Base-by-base conservation (phyloP, 768 basidiomycete species). In the Tremella fuciformis region DNA sequence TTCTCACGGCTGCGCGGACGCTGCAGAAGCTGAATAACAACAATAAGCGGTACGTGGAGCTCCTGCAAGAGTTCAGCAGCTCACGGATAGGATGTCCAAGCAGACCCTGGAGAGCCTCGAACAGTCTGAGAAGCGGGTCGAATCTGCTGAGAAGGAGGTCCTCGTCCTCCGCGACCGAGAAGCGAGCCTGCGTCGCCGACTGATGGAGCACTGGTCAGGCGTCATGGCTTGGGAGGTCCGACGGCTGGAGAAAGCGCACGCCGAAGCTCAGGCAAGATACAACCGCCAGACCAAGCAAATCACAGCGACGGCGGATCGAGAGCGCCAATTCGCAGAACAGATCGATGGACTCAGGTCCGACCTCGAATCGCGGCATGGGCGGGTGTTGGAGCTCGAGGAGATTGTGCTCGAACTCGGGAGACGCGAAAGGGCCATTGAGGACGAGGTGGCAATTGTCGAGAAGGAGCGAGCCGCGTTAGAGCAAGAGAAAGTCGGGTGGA, bases 191-290 rank as follows among this genome's bases (percentile, higher is more conserved):
- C 66, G 77, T 3, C 63, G 74, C 0, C 60, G 60, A 42, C 57
- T 78, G 49, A 77, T 73, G 67, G 77, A 78, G 50, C 77, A 78
- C 49, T 77, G 75, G 70, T 73, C 76, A 0, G 71, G 75, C 9
- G 70, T 70, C 13, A 71, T 78, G 66, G 74, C 76, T 3, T 77
- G 77, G 76, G 77, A 78, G 60, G 70, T 77, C 7, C 64, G 72
- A 15, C 63, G 77, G 19, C 56, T 78, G 4, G 73, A 73, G 52
- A 63, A 59, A 38, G 57, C 58, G 13, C 60, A 66, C 2, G 47
- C 63, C 2, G 67, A 75, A 38, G 58, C 67, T 13, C 66, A 67
- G 57, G 60, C 58, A 3, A 19, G 62, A 52, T 63, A 52, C 26
- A 54, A 68, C 11, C 63, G 62, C 38, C 71, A 71, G 52, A 55